Base-by-base conservation (phyloP, 768 basidiomycete species). In the Brasilioporus rufonigricans region DNA sequence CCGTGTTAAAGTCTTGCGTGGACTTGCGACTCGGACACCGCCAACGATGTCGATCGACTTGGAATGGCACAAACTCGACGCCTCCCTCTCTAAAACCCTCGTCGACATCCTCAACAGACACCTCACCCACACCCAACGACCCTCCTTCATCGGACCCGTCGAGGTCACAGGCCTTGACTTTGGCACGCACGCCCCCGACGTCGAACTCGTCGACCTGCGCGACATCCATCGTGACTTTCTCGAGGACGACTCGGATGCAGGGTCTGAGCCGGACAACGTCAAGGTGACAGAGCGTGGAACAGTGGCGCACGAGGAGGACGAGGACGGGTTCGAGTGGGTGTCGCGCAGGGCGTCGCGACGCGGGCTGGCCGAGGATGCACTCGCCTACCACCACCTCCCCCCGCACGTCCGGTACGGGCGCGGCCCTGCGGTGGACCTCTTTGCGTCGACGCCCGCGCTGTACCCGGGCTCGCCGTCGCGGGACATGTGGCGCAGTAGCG, bases 141-240 rank as follows among this genome's bases (percentile, higher is more conserved):
- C 96, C 0, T 93, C 93, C 11, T 98, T 95, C 71, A 90, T 99
- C 35, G 97, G 97, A 2, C 93, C 95, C 14, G 84, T 98, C 55
- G 81, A 87, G 55, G 85, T 98, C 52, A 87, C 85, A 2, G 85
- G 86, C 4, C 80, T 98, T 51, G 90, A 93, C 54, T 95, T 99
- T 71, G 97, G 97, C 31, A 83, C 86, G 0, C 75, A 76, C 19
- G 68, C 85, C 3, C 97, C 97, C 5, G 88, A 94, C 55, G 81
- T 95, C 23, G 92, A 97, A 69, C 80, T 98, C 50, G 85, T 91
- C 51, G 97, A 97, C 73, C 74, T 98, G 48, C 81, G 93, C 44
- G 93, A 98, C 76, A 92, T 98, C 53, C 92, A 95, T 73, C 86
- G 85, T 49, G 95, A 96, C 69, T 98, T 98, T 66, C 82, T 97